Conservation (phyloP, 78 protist genomes). For the Tieghemostelium lacteum region DNA sequence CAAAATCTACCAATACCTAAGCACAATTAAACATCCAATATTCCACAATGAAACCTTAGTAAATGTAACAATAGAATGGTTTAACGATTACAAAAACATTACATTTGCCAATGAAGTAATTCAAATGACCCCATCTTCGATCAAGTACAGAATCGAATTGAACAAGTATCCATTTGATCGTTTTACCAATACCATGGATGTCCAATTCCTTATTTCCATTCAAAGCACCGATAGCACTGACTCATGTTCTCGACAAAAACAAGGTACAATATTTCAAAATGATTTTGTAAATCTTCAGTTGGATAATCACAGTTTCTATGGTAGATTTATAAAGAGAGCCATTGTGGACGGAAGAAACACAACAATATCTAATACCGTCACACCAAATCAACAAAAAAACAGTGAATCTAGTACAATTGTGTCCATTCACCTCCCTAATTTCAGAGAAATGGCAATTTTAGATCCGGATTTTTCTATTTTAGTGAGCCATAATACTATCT, state of each 20-base stretch:
- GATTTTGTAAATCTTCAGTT: constrained; percentile 21
- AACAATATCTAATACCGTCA: background rate
- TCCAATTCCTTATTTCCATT: background rate
- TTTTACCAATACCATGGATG: background rate
- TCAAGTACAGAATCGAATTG: constrained; percentile 9
- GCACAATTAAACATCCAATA: background rate
- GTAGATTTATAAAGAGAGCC: constrained; percentile 18
- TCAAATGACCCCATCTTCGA: constrained; percentile 4
- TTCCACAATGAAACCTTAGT: background rate
- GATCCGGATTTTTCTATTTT: background rate
- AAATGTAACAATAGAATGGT: background rate
- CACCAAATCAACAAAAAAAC: background rate
- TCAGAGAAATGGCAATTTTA: too few relatives aligned
- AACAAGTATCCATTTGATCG: background rate
- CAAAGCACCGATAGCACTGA: background rate
- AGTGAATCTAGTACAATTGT: background rate
- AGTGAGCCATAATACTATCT: background rate
- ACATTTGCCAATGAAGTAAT: background rate
- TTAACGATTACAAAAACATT: background rate
- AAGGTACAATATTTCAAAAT: background rate
- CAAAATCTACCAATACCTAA: too few relatives aligned
- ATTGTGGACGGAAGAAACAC: constrained; percentile 2
- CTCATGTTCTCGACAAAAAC: background rate
- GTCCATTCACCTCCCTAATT: background rate
- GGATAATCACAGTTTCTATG: constrained; percentile 18